Base-by-base conservation (phyloP, 108 stramenopile genomes). In the Cyclotella cryptica region DNA sequence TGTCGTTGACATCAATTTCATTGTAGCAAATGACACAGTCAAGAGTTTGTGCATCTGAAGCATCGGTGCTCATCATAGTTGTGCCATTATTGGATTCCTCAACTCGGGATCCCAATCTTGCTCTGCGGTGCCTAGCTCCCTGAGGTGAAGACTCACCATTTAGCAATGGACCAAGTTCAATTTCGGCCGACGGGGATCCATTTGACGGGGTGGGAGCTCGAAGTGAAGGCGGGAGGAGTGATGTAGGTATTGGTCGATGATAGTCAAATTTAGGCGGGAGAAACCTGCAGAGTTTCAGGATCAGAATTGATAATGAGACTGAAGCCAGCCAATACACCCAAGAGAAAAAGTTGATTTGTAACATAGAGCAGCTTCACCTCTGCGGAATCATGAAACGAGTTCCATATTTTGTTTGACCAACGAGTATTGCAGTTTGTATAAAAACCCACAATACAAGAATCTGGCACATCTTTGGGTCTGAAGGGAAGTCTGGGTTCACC, bases 1-100 rank as follows among this genome's bases (percentile, higher is more conserved):
- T 53, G 52, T 93, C 86, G 15, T 77, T 69, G 42, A 87, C 71
- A 61, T 93, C 90, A 44, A 96, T 94, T 49, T 83, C 90, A 78
- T 91, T 91, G 87, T 90, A 96, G 81, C 97, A 98, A 68, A 98
- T 97, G 44, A 95, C 93, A 60, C 97, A 98, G 44, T 96, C 95
- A 29, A 96, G 64, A 39, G 82, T 84, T 11, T 62, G 75, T 22
- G 61, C 55, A 19, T 80, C 75, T 41, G 59, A 26, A 28, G 55
- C 51, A 29, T 76, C 79, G 28, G 74, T 78, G 42, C 78, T 74
- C 73, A 84, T 80, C 18, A 78, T 66, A 26, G 45, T 73, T 64
- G 69, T 69, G 17, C 43, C 67, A 47, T 26, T 55, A 26, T 46
- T 71, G 3, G 55, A 11, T 21, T 83, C 82, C 19, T 78, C 71